Evolutionary conservation across 176 grass and related monocot species (phyloP), one percentile per base, ranked within the genome.

Genomic region (Oryza longistaminata): DNA sequence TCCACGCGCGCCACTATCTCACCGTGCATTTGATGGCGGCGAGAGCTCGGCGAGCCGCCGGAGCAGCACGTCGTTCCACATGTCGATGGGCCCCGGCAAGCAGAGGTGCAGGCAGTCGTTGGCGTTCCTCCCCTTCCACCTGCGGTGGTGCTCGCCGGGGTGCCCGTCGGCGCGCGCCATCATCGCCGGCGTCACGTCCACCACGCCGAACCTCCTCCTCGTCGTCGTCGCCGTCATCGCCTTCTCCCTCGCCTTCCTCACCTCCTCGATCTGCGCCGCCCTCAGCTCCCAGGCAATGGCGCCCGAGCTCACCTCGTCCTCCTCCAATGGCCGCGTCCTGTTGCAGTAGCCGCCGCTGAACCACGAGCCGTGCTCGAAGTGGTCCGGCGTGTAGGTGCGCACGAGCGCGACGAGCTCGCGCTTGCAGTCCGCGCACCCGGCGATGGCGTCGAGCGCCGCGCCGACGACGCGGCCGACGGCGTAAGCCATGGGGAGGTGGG

Each of bases 131-230:
- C 79, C 66, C 14, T 31, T 68, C 92, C 85, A 89, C 52, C 73
- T 64, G 81, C 75, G 91, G 60, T 88, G 88, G 84, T 91, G 73
- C 40, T 19, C 68, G 66, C 91, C 95, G 0, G 92, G 95, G 79
- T 97, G 95, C 7, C 84, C 95, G 29, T 97, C 95, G 37, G 91
- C 95, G 58, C 95, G 88, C 71, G 93, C 49, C 95, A 97, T 97
- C 95, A 90, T 97, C 22, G 96, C 91, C 74, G 67, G 92, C 17
- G 93, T 99, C 53, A 96, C 91, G 71, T 99, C 93, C 66, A 96
- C 73, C 26, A 96, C 29, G 27, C 81, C 90, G 64, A 92, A 92
- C 78, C 48, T 75, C 35, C 29, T 70, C 35, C 29, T 24, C 77
- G 2, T 24, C 77, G 1, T 43, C 42, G 9, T 43, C 73, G 2